phyloP scores from a whole-genome alignment of 345 rosid species.

The Sisymbrium altissimum region DNA sequence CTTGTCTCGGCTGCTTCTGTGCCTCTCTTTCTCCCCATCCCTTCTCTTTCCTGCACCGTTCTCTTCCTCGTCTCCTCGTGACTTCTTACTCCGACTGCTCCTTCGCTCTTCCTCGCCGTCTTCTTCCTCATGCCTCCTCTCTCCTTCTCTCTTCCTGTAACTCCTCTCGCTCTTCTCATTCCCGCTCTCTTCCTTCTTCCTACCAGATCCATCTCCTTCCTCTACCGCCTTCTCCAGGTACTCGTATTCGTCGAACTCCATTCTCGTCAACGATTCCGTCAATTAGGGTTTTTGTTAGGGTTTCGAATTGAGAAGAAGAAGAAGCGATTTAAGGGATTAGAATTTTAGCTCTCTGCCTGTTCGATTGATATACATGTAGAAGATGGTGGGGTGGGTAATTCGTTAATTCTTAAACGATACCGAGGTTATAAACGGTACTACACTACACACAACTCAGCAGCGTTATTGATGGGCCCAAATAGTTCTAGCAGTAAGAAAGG shows the following conservation, averaged over 20 bases:
- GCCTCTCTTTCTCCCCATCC: conserved; percentile 52
- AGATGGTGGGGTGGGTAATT: background rate
- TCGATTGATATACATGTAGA: conserved; percentile 19
- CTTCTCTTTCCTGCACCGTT: conserved; percentile 38
- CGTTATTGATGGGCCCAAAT: background rate
- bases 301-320: background rate
- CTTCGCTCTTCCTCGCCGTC: conserved; percentile 44
- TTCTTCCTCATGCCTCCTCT: conserved; percentile 41
- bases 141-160: conserved; percentile 64
- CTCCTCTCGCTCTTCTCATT: conserved; percentile 65
- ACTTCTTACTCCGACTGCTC: conserved; percentile 51
- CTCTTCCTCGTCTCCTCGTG: conserved; percentile 57
- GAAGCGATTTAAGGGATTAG: background rate
- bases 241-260: conserved; percentile 96
- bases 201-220: conserved; percentile 45
- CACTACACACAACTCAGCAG: background rate
- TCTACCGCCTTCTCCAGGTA: conserved; percentile 89
- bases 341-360: background rate
- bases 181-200: conserved; percentile 42
- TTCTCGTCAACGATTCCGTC: conserved; percentile 19
- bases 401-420: background rate
- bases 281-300: conserved; percentile 31
- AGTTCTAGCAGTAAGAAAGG: background rate
- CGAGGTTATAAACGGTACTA: conserved; percentile 15
- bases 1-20: conserved; percentile 43